Conservation (phyloP, 495 filamentous ascomycete genomes). For the Staphylotrichum tortipilum region DNA sequence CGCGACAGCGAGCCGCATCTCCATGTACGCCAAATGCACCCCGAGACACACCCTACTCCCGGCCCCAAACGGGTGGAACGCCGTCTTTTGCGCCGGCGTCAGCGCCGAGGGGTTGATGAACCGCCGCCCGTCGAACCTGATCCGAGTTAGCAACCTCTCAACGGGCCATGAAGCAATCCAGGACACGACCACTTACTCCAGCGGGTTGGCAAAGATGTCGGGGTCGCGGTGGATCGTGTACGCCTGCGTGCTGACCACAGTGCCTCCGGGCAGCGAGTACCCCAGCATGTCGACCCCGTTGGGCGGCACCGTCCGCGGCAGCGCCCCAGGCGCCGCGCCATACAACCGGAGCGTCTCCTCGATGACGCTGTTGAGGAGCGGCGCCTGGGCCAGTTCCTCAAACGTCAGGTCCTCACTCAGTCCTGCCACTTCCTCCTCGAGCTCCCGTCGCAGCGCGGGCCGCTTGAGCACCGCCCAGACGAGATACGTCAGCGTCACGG, state of each 20-base stretch:
- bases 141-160: constrained; percentile 14
- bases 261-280: background rate
- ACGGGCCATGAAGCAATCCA: constrained; percentile 4
- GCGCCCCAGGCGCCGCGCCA: background rate
- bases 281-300: background rate
- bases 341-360: background rate
- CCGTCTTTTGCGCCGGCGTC: background rate
- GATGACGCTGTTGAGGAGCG: background rate
- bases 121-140: background rate
- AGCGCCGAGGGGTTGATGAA: background rate
- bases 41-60: no score
- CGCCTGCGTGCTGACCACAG: background rate
- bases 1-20: background rate
- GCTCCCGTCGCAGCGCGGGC: background rate
- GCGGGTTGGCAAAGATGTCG: background rate
- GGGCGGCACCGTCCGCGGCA: background rate
- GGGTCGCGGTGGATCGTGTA: background rate
- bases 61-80: background rate
- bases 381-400: background rate
- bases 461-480: background rate
- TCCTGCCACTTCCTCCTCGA: background rate
- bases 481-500: background rate
- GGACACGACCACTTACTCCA: background rate
- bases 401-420: background rate
- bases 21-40: no score